A percentile compares a stretch with the other conserved stretches of the same genome.
These are phyloP conservation scores for Peronosclerospora sorghi DNA, from an alignment of 352 stramenopile genomes.

Conservation along the genomic window DNA sequence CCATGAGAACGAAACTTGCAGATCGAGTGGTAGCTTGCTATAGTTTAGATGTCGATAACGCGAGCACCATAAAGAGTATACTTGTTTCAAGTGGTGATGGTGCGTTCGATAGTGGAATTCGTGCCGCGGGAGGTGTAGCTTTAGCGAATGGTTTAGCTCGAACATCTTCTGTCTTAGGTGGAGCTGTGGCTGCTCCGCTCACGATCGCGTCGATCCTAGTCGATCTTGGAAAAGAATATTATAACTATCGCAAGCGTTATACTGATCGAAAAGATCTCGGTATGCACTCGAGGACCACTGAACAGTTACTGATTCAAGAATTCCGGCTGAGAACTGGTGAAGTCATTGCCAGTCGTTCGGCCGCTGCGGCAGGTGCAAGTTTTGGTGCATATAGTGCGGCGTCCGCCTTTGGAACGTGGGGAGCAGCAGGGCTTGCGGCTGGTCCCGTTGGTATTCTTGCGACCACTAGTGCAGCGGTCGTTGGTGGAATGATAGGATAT, in stretches of 20 bases:
- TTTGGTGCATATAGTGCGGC: constrained; percentile 65
- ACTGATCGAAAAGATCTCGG: constrained; percentile 57
- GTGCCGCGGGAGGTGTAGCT: constrained; percentile 58
- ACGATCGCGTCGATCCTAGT: constrained; percentile 80
- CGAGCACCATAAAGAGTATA: constrained; percentile 33
- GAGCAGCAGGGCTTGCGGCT: constrained; percentile 56
- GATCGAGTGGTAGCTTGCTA: constrained; percentile 55
- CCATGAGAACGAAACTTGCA: constrained; percentile 39
- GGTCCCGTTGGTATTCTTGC: constrained; percentile 68
- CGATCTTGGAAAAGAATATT: constrained; percentile 81
- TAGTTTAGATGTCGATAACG: constrained; percentile 23
- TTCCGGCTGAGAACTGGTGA: constrained; percentile 76
- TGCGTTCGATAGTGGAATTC: constrained; percentile 74
- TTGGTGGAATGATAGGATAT: constrained; percentile 75
- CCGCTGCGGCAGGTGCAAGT: constrained; percentile 60
- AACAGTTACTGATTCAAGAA: constrained; percentile 75
- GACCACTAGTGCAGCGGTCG: constrained; percentile 63
- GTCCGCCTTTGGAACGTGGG: constrained; percentile 68
- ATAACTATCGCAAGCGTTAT: constrained; percentile 68
- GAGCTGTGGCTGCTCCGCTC: constrained; percentile 57
- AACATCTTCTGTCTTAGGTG: constrained; percentile 40
- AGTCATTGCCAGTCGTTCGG: constrained; percentile 64
- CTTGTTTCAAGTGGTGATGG: constrained; percentile 56
- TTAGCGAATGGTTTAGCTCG: constrained; percentile 68
- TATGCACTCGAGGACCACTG: constrained; percentile 54